Evolutionary conservation across 257 asterid species (phyloP).

Genomic region (Fraxinus anomala): DNA sequence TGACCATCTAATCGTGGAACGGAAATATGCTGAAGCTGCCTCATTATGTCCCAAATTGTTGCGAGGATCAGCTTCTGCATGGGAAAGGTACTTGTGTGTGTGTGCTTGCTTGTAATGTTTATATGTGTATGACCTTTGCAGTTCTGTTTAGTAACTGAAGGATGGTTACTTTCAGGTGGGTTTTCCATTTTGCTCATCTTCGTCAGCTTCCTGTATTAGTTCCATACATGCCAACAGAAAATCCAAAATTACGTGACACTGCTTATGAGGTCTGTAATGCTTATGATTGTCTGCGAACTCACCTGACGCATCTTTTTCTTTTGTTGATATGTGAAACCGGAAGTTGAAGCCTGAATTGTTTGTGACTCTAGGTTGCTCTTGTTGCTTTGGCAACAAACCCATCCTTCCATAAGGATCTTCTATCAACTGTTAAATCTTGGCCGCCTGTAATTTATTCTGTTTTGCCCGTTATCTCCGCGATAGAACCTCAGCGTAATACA

Average conservation of each 20-base stretch:
- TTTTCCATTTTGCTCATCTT: constrained; percentile 96
- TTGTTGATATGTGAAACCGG: constrained; percentile 14
- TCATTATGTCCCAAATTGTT: constrained; percentile 89
- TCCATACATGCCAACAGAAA: constrained; percentile 94
- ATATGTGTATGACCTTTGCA: constrained; percentile 5
- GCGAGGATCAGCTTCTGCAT: constrained; percentile 91
- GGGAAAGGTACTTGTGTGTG: constrained; percentile 77
- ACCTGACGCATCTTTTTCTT: constrained; percentile 6
- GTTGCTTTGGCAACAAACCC: constrained; percentile 91
- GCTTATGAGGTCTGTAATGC: constrained; percentile 84
- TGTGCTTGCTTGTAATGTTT: not conserved
- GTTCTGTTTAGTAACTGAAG: constrained; percentile 26
- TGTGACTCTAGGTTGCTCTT: constrained; percentile 73
- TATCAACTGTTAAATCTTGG: constrained; percentile 86
- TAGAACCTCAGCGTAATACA: constrained; percentile 89
- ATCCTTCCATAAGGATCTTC: constrained; percentile 88
- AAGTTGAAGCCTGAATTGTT: constrained; percentile 25
- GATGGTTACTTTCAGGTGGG: constrained; percentile 67
- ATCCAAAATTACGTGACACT: constrained; percentile 92
- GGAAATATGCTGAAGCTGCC: constrained; percentile 96
- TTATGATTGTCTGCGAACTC: constrained; percentile 3
- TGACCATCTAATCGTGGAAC: constrained; percentile 93
- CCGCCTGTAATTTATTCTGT: constrained; percentile 81
- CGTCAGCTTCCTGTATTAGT: constrained; percentile 97
- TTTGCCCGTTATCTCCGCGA: constrained; percentile 80